Conservation (phyloP, 257 asterid genomes). For the Oldenlandia corymbosa region DNA sequence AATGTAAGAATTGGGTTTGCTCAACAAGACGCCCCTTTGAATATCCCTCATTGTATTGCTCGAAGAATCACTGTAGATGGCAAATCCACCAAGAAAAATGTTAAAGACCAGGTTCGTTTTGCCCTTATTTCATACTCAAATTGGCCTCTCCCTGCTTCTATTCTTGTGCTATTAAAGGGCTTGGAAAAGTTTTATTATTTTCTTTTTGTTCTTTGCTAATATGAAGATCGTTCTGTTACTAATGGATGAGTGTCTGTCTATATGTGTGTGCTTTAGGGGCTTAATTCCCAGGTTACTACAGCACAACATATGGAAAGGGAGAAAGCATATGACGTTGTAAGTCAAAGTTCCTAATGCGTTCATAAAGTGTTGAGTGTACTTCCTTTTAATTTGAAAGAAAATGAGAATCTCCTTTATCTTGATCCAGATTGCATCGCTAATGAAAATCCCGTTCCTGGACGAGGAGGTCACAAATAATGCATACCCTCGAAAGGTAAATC, state of each 20-base stretch:
- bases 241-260: not conserved
- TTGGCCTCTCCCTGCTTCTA: not conserved
- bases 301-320: conserved; percentile 93
- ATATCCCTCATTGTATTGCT: conserved; percentile 84
- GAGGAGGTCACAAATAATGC: conserved; percentile 67
- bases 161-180: not conserved
- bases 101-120: conserved; percentile 67
- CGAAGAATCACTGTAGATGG: conserved; percentile 44
- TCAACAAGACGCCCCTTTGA: conserved; percentile 65
- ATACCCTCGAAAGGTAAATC: conserved; percentile 69
- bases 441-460: conserved; percentile 82
- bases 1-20: conserved; percentile 84
- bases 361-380: not conserved
- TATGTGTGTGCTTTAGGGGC: conserved; percentile 36
- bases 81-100: conserved; percentile 61
- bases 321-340: conserved; percentile 91
- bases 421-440: conserved; percentile 74
- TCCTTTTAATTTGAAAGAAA: not conserved
- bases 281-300: conserved; percentile 91
- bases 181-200: not conserved
- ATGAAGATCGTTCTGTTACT: not conserved
- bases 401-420: not conserved
- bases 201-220: conserved; percentile 1
- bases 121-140: not conserved
- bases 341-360: conserved; percentile 17